These are phyloP conservation scores for Raphanus raphanistrum DNA, from an alignment of 345 rosid species.

Conservation along the genomic window DNA sequence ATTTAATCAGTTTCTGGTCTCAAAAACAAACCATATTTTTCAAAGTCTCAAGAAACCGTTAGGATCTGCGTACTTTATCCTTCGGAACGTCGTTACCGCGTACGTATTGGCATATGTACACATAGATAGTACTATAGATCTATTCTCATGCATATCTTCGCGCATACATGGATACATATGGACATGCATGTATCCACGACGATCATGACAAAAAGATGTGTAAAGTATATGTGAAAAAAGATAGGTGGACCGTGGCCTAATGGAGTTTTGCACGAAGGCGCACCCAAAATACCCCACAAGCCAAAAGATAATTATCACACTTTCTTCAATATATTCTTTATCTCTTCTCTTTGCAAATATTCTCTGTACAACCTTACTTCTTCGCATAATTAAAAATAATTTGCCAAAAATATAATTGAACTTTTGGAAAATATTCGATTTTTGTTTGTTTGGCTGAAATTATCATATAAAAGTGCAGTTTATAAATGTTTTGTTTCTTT, in stretches of 20 bases:
- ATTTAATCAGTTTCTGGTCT: slow-evolving; percentile 1
- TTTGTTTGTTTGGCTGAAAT: slow-evolving; percentile 2
- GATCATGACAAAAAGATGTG: slow-evolving; percentile 17
- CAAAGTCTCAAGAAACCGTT: not conserved
- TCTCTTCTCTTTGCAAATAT: not conserved
- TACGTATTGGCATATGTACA: not conserved
- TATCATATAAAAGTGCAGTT: not conserved
- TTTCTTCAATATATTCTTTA: slow-evolving; percentile 12
- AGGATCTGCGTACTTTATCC: not conserved
- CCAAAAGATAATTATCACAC: slow-evolving; percentile 38
- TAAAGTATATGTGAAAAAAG: slow-evolving; percentile 5
- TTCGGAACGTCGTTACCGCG: not conserved
- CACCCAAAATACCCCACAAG: slow-evolving; percentile 43
- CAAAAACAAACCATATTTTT: not conserved
- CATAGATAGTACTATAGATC: not conserved
- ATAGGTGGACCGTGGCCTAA: slow-evolving; percentile 20
- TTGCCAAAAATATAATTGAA: not conserved
- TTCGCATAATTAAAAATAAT: not conserved
- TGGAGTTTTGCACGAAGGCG: slow-evolving; percentile 42
- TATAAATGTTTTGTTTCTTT: not conserved
- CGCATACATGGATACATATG: slow-evolving; percentile 19
- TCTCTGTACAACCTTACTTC: slow-evolving; percentile 4
- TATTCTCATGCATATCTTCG: slow-evolving; percentile 2
- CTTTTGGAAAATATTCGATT: not conserved
- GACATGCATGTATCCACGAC: slow-evolving; percentile 21